Percentiles rank a stretch among this genome's conserved stretches.
Conservation (phyloP, 441 rosid genomes). For the Daphne laureola region DNA sequence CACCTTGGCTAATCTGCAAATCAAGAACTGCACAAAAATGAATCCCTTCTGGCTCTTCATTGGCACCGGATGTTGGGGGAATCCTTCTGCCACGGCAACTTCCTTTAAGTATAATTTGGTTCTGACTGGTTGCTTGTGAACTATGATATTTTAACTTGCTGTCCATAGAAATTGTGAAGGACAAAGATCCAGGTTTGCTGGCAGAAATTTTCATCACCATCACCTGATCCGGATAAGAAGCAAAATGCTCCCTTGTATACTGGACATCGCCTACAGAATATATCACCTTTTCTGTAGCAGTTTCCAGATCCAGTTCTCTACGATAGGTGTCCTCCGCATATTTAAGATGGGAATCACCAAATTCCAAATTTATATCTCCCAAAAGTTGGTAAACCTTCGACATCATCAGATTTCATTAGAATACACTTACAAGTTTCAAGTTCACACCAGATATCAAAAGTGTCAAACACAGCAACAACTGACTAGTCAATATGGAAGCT, state of each 20-base stretch:
- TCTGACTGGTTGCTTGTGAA: conserved; percentile 33
- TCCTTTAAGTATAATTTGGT: conserved; percentile 59
- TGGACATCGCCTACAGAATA: conserved; percentile 61
- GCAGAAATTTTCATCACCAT: conserved; percentile 59
- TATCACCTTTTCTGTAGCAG: conserved; percentile 63
- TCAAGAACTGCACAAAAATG: conserved; percentile 65
- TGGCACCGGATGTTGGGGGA: conserved; percentile 31
- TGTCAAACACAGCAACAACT: not conserved
- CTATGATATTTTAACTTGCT: conserved; percentile 50
- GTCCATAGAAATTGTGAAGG: conserved; percentile 60
- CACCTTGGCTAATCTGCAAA: conserved; percentile 46
- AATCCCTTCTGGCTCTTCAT: conserved; percentile 59
- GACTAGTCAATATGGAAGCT: too few species aligned
- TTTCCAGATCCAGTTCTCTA: conserved; percentile 82
- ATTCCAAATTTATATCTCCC: conserved; percentile 73
- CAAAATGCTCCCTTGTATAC: conserved; percentile 70
- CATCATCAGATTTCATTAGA: conserved; percentile 18
- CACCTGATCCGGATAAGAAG: conserved; percentile 72
- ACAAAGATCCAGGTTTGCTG: conserved; percentile 55
- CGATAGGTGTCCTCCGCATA: conserved; percentile 50
- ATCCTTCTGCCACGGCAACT: conserved; percentile 64
- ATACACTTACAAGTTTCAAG: not conserved
- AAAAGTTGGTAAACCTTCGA: conserved; percentile 78
- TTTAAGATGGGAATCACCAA: conserved; percentile 59
- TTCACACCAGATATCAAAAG: not conserved